phyloP scores from a whole-genome alignment of 345 rosid genomes.

The Geranium rotundifolium region DNA sequence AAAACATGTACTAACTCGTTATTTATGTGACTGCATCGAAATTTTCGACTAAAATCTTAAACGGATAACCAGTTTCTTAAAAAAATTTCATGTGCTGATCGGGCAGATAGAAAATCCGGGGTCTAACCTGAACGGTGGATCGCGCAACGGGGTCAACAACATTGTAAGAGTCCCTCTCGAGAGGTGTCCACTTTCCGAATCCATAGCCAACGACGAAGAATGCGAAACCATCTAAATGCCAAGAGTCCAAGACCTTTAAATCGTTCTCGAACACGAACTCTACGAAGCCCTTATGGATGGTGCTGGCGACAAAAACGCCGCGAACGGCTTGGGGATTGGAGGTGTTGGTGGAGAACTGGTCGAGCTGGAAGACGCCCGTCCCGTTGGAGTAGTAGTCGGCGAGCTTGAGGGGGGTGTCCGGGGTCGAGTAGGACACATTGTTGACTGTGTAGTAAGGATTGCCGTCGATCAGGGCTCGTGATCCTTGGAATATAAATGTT shows the following conservation, averaged over 20 bases:
- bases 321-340: conserved; percentile 9
- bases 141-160: conserved; percentile 50
- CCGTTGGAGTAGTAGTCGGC: conserved; percentile 29
- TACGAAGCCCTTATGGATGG: conserved; percentile 38
- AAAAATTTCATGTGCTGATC: too few species aligned
- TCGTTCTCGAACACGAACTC: conserved; percentile 34
- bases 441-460: conserved; percentile 19
- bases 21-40: too few species aligned
- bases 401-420: conserved; percentile 36
- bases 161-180: conserved; percentile 33
- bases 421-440: conserved; percentile 28
- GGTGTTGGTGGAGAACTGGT: conserved; percentile 25
- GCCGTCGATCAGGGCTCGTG: conserved; percentile 15
- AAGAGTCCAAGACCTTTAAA: conserved; percentile 30
- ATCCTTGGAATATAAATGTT: conserved; percentile 24
- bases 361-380: conserved; percentile 26
- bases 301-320: conserved; percentile 36
- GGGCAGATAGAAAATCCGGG: not conserved
- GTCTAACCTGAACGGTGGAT: conserved; percentile 42
- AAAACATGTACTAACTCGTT: too few species aligned
- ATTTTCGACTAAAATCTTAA: too few species aligned
- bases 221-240: conserved; percentile 51
- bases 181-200: conserved; percentile 41
- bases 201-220: conserved; percentile 49
- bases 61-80: too few species aligned